phyloP scores from a whole-genome alignment of 495 filamentous ascomycete species.

The Xylaria venustula region DNA sequence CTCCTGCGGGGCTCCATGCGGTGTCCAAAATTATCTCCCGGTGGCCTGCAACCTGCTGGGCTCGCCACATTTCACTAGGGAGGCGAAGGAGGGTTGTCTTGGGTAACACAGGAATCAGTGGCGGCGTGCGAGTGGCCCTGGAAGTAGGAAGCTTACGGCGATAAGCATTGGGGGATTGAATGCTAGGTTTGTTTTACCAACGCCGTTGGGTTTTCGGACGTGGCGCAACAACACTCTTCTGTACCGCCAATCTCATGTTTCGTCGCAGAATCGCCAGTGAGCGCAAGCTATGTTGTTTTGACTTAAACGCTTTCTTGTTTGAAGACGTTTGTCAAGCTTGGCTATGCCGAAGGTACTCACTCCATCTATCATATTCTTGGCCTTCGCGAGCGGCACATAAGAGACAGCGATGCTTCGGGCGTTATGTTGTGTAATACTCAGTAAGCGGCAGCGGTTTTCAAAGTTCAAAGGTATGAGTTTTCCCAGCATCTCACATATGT shows the following conservation, averaged over 20 bases:
- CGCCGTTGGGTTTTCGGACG: neutral
- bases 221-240: neutral
- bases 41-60: neutral
- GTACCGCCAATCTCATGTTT: neutral
- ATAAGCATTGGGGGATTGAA: neutral
- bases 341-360: neutral
- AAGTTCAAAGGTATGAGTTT: neutral
- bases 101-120: neutral
- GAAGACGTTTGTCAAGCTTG: neutral
- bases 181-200: neutral
- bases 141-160: neutral
- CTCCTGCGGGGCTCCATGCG: slow-evolving; percentile 12
- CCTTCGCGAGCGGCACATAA: neutral
- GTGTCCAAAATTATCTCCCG: slow-evolving; percentile 14
- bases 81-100: neutral
- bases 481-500: neutral
- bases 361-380: neutral
- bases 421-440: neutral
- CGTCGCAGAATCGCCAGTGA: neutral
- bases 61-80: neutral
- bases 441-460: neutral
- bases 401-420: neutral
- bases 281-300: neutral
- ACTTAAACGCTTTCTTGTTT: neutral
- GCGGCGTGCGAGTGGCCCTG: neutral